Percentiles rank a stretch among this genome's conserved stretches.
phyloP scores from a whole-genome alignment of 2,329 filamentous ascomycete species.

The Shiraia bambusicola region DNA sequence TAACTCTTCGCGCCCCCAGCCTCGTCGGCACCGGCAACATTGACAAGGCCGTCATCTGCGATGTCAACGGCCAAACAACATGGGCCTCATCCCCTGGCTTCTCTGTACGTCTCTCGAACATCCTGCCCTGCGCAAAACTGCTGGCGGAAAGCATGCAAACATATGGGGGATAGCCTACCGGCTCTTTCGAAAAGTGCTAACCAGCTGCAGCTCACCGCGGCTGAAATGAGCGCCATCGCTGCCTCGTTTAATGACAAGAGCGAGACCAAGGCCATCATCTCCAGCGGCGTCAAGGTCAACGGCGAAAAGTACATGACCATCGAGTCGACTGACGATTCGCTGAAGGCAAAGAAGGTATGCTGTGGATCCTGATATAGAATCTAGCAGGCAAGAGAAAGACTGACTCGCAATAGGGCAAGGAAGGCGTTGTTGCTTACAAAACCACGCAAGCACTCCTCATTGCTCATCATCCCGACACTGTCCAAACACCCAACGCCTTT shows the following conservation, averaged over 20 bases:
- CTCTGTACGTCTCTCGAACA: constrained; percentile 58
- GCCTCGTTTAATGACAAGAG: constrained; percentile 56
- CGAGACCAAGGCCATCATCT: constrained; percentile 66
- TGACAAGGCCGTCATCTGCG: constrained; percentile 55
- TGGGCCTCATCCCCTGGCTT: constrained; percentile 88
- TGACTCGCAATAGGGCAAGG: constrained; percentile 62
- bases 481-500: constrained; percentile 73
- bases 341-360: constrained; percentile 83
- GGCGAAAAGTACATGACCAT: constrained; percentile 78
- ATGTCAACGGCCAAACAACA: constrained; percentile 54
- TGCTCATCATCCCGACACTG: constrained; percentile 76
- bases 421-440: constrained; percentile 81
- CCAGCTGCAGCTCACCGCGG: constrained; percentile 50
- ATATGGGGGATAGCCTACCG: not conserved
- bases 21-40: constrained; percentile 47
- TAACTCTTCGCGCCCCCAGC: constrained; percentile 30
- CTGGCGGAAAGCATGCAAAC: no score
- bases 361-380: not conserved
- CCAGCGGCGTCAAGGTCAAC: constrained; percentile 72
- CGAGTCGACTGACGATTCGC: constrained; percentile 71
- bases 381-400: not conserved
- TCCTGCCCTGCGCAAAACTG: constrained; percentile 5
- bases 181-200: constrained; percentile 9
- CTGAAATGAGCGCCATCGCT: constrained; percentile 59
- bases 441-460: constrained; percentile 87